phyloP scores from a whole-genome alignment of 1,139 yeast genomes.

The Geotrichum candidum region DNA sequence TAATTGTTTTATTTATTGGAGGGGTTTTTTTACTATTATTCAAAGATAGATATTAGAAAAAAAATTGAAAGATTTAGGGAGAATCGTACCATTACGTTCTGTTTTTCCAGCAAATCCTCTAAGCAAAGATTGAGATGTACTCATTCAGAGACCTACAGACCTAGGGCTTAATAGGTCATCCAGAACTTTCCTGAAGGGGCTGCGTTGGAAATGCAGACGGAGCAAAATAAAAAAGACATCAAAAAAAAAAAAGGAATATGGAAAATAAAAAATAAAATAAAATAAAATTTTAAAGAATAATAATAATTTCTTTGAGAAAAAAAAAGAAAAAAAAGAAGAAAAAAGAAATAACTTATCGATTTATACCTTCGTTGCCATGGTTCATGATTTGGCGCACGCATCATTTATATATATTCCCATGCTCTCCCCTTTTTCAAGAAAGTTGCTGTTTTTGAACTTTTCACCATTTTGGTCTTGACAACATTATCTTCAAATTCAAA shows the following conservation, averaged over 20 bases:
- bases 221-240: neutral
- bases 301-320: neutral
- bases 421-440: neutral
- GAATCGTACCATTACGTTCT: no score
- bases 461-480: neutral
- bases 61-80: no score
- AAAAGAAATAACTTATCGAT: neutral
- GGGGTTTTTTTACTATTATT: no score
- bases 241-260: neutral
- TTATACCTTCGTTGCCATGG: neutral
- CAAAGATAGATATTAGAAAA: no score
- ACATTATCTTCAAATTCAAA: neutral
- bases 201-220: neutral
- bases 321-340: neutral
- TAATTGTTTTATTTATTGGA: no score
- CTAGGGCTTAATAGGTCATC: neutral
- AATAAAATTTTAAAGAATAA: neutral
- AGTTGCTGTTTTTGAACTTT: neutral
- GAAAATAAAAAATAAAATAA: neutral
- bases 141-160: neutral
- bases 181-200: neutral
- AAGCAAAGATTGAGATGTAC: no score
- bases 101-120: no score
- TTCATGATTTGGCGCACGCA: neutral
- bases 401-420: neutral